These are phyloP conservation scores for Kodamaea leandrae DNA, from an alignment of 805 yeast genomes.

Conservation along the genomic window DNA sequence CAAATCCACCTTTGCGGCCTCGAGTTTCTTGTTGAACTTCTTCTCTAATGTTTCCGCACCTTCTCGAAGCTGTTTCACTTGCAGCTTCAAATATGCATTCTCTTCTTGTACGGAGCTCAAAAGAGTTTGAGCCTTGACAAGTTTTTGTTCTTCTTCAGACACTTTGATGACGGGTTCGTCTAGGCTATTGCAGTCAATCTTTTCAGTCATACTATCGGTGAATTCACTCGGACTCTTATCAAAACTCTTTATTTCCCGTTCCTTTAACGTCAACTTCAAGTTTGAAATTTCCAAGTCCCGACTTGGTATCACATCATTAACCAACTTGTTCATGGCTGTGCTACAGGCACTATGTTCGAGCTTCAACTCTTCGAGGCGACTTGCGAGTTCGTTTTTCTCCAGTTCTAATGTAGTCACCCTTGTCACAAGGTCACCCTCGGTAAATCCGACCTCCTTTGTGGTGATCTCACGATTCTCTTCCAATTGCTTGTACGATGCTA, in stretches of 20 bases:
- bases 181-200: too few species aligned
- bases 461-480: conserved; percentile 9
- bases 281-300: conserved; percentile 22
- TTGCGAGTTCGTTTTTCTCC: conserved; percentile 1
- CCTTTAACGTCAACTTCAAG: conserved; percentile 12
- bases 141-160: conserved; percentile 12
- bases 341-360: conserved; percentile 11
- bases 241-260: neutral
- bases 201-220: neutral
- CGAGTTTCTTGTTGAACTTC: conserved; percentile 22
- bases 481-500: conserved; percentile 9
- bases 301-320: conserved; percentile 19
- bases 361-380: conserved; percentile 7
- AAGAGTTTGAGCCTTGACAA: conserved; percentile 18
- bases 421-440: neutral
- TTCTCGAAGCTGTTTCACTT: conserved; percentile 17
- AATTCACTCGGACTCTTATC: neutral
- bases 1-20: conserved; percentile 25
- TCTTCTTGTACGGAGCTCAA: conserved; percentile 19
- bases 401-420: neutral
- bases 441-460: neutral
- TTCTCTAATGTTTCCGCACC: conserved; percentile 17
- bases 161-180: neutral
- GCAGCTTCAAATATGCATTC: conserved; percentile 17
- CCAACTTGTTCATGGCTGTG: conserved; percentile 12